phyloP scores from a whole-genome alignment of 371 early-diverging fungal genomes.

The Parasitella parasitica region DNA sequence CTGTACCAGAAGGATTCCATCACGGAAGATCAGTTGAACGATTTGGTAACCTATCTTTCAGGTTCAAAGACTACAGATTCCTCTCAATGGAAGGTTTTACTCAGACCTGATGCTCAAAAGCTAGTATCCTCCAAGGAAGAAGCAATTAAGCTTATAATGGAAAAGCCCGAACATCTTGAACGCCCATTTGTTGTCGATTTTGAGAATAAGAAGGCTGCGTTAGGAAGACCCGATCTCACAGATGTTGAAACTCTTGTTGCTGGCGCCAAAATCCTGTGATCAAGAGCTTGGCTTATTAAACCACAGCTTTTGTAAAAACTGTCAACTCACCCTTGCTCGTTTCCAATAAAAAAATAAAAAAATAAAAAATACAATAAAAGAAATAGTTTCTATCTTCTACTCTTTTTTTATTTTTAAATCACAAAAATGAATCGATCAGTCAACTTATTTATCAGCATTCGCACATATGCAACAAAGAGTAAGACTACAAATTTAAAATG shows the following conservation, averaged over 20 bases:
- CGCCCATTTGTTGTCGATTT: conserved; percentile 53
- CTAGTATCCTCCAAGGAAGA: conserved; percentile 31
- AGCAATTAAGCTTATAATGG: conserved; percentile 28
- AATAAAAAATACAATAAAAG: no score
- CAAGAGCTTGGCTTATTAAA: neutral
- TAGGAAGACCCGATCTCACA: conserved; percentile 47
- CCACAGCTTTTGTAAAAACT: neutral
- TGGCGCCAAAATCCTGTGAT: neutral
- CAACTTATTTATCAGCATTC: conserved; percentile 20
- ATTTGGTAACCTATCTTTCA: conserved; percentile 34
- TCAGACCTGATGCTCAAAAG: conserved; percentile 36
- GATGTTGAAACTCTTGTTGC: conserved; percentile 23
- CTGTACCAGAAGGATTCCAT: conserved; percentile 34
- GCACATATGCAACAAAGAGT: conserved; percentile 49
- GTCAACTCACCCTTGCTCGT: neutral
- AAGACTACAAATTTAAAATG: conserved; percentile 43
- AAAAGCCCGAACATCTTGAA: conserved; percentile 42
- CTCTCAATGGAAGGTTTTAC: conserved; percentile 25
- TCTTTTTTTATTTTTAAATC: neutral
- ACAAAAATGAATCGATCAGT: conserved; percentile 11
- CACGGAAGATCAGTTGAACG: conserved; percentile 22
- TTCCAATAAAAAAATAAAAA: neutral
- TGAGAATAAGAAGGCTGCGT: conserved; percentile 37
- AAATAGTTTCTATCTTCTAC: no score
- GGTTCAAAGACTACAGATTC: conserved; percentile 20